phyloP scores from a whole-genome alignment of 495 filamentous ascomycete genomes.

The Xeromyces bisporus region DNA sequence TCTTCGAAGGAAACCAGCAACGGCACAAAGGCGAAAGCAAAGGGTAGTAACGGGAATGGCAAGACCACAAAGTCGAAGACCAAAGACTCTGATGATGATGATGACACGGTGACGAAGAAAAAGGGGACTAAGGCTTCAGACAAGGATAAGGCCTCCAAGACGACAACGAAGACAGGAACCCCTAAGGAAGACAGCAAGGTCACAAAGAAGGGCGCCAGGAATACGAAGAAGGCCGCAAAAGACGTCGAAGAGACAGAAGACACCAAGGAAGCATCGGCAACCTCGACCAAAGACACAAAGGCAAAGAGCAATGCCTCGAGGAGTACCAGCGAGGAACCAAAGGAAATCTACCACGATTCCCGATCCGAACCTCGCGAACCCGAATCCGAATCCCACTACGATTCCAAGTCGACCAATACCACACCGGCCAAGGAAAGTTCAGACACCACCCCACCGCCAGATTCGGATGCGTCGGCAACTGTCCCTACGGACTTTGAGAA shows the following conservation, averaged over 20 bases:
- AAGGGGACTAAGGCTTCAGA: not conserved
- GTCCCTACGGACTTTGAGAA: not conserved
- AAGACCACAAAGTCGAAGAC: no score
- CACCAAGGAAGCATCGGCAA: conserved; percentile 5
- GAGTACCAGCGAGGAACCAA: conserved; percentile 5
- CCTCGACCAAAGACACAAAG: conserved; percentile 8
- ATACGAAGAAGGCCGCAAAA: not conserved
- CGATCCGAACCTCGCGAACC: conserved; percentile 3
- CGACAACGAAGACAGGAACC: not conserved
- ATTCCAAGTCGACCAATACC: not conserved
- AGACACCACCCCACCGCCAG: not conserved
- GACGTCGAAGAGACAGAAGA: not conserved
- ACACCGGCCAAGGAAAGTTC: not conserved
- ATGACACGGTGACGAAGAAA: not conserved
- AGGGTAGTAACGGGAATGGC: not conserved
- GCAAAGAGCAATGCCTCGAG: conserved; percentile 2
- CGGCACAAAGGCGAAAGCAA: not conserved
- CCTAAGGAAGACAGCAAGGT: conserved; percentile 1
- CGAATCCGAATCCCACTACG: conserved; percentile 1
- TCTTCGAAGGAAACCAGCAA: conserved; percentile 6
- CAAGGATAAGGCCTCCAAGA: not conserved
- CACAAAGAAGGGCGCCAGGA: not conserved
- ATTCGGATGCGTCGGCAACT: not conserved
- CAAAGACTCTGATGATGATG: no score
- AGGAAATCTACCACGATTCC: no score